Base-by-base conservation (phyloP, 1,139 yeast genomes). In the Casaregolazyma lundiana region DNA sequence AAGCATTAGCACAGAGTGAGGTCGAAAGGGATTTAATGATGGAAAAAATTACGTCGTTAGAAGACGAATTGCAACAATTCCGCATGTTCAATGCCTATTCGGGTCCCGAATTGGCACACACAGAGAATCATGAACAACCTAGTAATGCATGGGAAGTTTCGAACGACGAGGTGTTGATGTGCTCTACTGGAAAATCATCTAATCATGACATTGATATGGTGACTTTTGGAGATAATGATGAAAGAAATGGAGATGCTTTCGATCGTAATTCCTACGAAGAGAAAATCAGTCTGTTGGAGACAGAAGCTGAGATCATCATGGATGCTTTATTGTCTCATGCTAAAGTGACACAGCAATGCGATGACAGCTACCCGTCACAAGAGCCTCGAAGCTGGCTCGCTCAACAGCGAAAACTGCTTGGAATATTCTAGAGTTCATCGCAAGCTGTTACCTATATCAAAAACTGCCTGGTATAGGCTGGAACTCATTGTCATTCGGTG, bases 321-420 rank as follows among this genome's bases (percentile, higher is more conserved):
- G 32, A 26, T 11, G 32, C 32, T 26, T 26, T 26, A 26, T 5
- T 26, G 4, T 26, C 32, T 13, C 32, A 26, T 26, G 32, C 32
- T 26, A 13, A 26, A 7, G 32, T 26, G 6, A 11, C 4, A 7
- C 32, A 26, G 2, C 6, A n/a, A 7, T 26, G n/a, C n/a, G n/a
- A 26, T 26, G 32, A 26, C 15, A 7, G 32, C 13, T 26, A 13
- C 13, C 32, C 11, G 32, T 4, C 15, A 11, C 32, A 11, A 6
- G 21, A 34, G 21, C 36, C 36, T 34, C 36, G 16, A 13, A 34
- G 36, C 21, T 34, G 36, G 36, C 13, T 34, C 2, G 20, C 19
- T 2, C 19, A 34, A 15, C 36, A 34, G 20, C 19, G 32, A 26
- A 26, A 26, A 15, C 6, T 11, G 32, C 32, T 26, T 2, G 32